Conservation (phyloP, 2,329 filamentous ascomycete species). For the Alternaria novae-zelandiae region DNA sequence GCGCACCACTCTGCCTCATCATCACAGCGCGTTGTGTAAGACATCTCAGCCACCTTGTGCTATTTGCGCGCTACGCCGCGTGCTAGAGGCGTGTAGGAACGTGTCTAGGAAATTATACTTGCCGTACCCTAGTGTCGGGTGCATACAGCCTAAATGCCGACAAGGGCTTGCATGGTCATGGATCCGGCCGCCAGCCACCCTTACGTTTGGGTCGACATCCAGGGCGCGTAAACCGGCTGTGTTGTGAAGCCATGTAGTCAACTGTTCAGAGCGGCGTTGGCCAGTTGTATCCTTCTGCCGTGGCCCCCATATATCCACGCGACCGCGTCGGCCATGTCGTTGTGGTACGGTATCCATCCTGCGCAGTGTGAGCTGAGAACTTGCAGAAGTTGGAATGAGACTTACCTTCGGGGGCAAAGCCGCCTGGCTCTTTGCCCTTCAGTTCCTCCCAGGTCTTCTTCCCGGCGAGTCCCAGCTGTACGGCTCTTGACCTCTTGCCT, state of each 20-base stretch:
- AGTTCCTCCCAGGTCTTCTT: constrained; percentile 40
- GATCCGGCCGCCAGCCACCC: neutral
- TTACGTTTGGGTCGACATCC: constrained; percentile 7
- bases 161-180: neutral
- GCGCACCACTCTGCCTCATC: neutral
- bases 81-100: neutral
- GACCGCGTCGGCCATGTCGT: constrained; percentile 45
- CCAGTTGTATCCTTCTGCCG: constrained; percentile 39
- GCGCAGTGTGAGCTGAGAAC: neutral
- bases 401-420: constrained; percentile 37
- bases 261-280: constrained; percentile 31
- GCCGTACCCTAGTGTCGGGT: neutral
- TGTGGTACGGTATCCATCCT: constrained; percentile 45
- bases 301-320: constrained; percentile 47
- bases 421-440: constrained; percentile 32
- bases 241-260: constrained; percentile 19
- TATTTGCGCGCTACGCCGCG: neutral
- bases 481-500: constrained; percentile 30
- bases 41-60: neutral
- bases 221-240: constrained; percentile 4
- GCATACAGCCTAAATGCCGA: neutral
- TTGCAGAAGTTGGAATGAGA: neutral
- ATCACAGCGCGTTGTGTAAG: neutral
- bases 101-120: neutral
- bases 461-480: constrained; percentile 36